Evolutionary conservation across 2,329 filamentous ascomycete species (phyloP).

Genomic region (Penicillium sp.): DNA sequence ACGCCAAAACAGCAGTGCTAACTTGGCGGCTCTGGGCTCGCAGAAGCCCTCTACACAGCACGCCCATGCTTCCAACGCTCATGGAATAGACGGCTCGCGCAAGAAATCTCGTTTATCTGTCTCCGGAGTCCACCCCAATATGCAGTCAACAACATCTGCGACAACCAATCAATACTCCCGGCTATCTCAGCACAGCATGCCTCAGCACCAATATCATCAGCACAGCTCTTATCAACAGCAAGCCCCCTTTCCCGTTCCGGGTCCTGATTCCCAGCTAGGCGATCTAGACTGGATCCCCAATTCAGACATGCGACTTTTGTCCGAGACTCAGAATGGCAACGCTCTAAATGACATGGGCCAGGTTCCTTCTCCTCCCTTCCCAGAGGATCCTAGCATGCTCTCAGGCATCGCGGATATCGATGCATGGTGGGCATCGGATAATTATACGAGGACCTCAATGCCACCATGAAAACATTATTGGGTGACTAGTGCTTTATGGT

Average conservation of each 20-base stretch:
- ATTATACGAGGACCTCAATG: slow-evolving; percentile 2
- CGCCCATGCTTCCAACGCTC: neutral
- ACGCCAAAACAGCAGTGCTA: slow-evolving; percentile 27
- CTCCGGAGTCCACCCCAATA: neutral
- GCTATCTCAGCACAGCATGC: slow-evolving; percentile 5
- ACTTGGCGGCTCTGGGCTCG: slow-evolving; percentile 7
- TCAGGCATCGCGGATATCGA: slow-evolving; percentile 29
- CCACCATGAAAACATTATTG: neutral
- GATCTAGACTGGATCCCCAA: slow-evolving; percentile 33
- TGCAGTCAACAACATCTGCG: neutral
- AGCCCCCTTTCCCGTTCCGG: slow-evolving; percentile 1
- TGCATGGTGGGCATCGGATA: slow-evolving; percentile 30
- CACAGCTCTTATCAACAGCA: slow-evolving; percentile 11
- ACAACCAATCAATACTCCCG: slow-evolving; percentile 3
- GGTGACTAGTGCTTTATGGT: no score
- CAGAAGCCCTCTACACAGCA: slow-evolving; percentile 12
- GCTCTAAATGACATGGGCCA: slow-evolving; percentile 1
- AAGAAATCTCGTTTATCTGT: slow-evolving; percentile 25
- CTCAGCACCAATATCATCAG: slow-evolving; percentile 4
- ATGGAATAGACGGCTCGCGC: slow-evolving; percentile 14
- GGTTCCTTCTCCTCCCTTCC: slow-evolving; percentile 12
- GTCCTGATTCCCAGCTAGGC: slow-evolving; percentile 11
- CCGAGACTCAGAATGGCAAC: slow-evolving; percentile 18
- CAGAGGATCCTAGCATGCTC: slow-evolving; percentile 16
- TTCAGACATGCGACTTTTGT: slow-evolving; percentile 27